Evolutionary conservation across 2,329 filamentous ascomycete species (phyloP).

Genomic region (Elsinoe arachidis): DNA sequence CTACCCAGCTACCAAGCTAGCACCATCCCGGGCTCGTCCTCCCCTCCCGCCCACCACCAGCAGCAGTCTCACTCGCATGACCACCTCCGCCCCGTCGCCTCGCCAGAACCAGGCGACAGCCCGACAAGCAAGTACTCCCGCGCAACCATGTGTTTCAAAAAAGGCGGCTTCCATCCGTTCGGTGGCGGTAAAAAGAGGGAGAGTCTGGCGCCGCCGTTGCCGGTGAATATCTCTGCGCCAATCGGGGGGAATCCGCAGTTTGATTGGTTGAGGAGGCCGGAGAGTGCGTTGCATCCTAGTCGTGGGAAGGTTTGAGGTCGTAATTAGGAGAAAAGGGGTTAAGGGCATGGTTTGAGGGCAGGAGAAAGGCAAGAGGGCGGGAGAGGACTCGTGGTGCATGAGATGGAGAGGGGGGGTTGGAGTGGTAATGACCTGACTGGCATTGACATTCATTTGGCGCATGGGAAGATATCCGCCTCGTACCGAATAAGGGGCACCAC

Average conservation of each 20-base stretch:
- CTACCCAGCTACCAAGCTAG: conserved; percentile 39
- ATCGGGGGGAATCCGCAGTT: conserved; percentile 46
- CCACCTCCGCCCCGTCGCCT: conserved; percentile 22
- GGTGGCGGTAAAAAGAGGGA: conserved; percentile 24
- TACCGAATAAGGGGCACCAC: not conserved
- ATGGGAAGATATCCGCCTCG: not conserved
- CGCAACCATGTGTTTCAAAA: conserved; percentile 29
- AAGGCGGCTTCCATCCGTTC: conserved; percentile 23
- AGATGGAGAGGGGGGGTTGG: not conserved
- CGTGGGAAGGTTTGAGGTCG: conserved; percentile 26
- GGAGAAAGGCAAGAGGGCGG: not conserved
- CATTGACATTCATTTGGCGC: not conserved
- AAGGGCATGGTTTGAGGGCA: not conserved
- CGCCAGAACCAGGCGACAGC: conserved; percentile 19
- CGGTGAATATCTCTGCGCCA: conserved; percentile 49
- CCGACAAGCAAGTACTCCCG: conserved; percentile 30
- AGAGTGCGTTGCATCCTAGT: conserved; percentile 48
- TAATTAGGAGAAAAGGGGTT: conserved; percentile 8
- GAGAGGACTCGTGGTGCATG: not conserved
- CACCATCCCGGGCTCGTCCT: conserved; percentile 27
- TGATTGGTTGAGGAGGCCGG: conserved; percentile 46
- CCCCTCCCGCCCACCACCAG: conserved; percentile 27
- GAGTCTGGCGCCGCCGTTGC: conserved; percentile 35
- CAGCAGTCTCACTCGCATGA: conserved; percentile 15
- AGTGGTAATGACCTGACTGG: not conserved